A percentile compares a stretch with the other conserved stretches of the same genome.
phyloP scores from a whole-genome alignment of 2,329 filamentous ascomycete species.

The Claviceps digitariae region DNA sequence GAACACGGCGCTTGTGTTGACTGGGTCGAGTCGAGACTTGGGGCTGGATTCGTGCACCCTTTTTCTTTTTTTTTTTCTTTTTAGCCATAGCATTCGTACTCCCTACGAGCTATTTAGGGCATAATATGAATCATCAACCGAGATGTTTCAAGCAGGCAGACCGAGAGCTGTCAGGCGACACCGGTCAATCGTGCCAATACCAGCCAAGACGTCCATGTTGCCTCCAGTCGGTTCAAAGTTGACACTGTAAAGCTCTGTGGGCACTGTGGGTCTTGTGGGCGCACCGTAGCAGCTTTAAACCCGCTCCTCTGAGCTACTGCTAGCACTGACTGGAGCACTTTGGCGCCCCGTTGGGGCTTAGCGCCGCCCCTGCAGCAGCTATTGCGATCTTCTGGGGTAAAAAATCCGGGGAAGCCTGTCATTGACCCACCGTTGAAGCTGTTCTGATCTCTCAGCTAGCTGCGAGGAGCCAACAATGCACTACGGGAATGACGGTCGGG shows the following conservation, averaged over 20 bases:
- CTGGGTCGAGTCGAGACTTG: neutral
- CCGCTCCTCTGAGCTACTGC: neutral
- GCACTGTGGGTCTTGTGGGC: neutral
- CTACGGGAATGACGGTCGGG: neutral
- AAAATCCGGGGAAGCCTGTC: conserved; percentile 14
- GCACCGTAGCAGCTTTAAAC: neutral
- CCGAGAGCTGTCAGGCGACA: too few relatives aligned
- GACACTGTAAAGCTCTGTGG: neutral
- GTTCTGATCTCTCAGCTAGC: neutral
- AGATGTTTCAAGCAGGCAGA: neutral
- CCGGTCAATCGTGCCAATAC: too few relatives aligned
- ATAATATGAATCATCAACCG: neutral
- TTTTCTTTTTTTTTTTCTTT: too few relatives aligned
- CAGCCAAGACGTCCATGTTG: neutral
- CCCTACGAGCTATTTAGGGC: neutral
- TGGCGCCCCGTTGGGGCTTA: neutral
- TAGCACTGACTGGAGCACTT: neutral
- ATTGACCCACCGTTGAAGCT: conserved; percentile 7
- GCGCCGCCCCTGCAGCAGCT: conserved; percentile 7
- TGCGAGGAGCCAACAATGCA: neutral
- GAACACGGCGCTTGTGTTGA: neutral
- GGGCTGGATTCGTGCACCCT: neutral
- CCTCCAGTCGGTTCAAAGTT: neutral
- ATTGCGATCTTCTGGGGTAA: conserved; percentile 11
- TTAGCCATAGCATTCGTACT: neutral